These are phyloP conservation scores for Pichia membranifaciens DNA, from an alignment of 805 yeast species.

Conservation along the genomic window DNA sequence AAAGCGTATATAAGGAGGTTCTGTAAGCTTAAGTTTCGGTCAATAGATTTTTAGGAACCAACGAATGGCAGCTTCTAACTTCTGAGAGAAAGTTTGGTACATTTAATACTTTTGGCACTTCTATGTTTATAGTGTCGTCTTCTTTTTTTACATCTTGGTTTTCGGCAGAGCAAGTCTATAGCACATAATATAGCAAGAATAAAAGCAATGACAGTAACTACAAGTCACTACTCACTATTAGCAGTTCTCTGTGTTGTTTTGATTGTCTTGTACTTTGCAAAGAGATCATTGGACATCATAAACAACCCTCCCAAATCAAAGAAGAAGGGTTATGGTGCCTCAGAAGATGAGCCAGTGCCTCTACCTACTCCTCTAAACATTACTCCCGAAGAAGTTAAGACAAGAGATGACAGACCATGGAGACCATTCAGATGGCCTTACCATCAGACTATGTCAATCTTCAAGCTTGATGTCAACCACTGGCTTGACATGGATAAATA, in stretches of 20 bases:
- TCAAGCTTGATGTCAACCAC: constrained; percentile 63
- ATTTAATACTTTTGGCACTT: no score
- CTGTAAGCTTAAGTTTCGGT: no score
- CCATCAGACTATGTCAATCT: constrained; percentile 74
- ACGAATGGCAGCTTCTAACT: no score
- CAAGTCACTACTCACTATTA: constrained; percentile 6
- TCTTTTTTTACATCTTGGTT: no score
- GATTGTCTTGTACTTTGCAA: constrained; percentile 15
- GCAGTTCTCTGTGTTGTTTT: constrained; percentile 25
- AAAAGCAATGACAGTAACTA: no score
- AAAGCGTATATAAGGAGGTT: no score
- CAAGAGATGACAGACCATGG: constrained; percentile 74
- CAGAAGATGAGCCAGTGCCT: constrained; percentile 29
- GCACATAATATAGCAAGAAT: no score
- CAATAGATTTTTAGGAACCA: no score
- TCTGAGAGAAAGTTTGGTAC: no score
- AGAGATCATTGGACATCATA: constrained; percentile 1
- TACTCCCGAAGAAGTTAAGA: constrained; percentile 60
- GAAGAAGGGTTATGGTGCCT: constrained; percentile 18
- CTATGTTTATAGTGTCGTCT: no score
- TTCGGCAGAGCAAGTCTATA: no score
- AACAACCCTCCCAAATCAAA: neutral
- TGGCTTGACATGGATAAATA: constrained; percentile 80
- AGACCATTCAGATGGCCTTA: constrained; percentile 77
- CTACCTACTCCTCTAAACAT: constrained; percentile 53